phyloP scores from a whole-genome alignment of 768 basidiomycete genomes.

The Rossbeevera mucosa region DNA sequence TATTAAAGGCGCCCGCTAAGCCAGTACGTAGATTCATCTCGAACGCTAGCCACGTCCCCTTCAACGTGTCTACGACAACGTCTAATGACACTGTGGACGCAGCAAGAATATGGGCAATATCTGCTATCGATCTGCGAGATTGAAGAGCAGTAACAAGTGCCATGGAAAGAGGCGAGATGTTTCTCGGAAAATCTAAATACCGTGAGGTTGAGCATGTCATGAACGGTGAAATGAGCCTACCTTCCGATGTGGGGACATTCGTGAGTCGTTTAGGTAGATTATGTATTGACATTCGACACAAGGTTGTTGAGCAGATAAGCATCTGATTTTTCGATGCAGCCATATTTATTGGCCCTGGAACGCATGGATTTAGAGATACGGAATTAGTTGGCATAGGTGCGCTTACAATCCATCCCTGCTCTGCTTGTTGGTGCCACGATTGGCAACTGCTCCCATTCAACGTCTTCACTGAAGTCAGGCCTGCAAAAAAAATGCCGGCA shows the following conservation, averaged over 20 bases:
- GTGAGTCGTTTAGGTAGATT: conserved; percentile 36
- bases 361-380: neutral
- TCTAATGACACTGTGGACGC: conserved; percentile 36
- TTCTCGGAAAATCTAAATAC: conserved; percentile 28
- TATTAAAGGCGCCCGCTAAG: conserved; percentile 35
- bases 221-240: conserved; percentile 8
- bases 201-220: conserved; percentile 12
- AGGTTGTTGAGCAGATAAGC: conserved; percentile 51
- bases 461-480: conserved; percentile 48
- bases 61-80: conserved; percentile 45
- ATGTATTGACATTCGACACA: conserved; percentile 42
- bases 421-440: conserved; percentile 42
- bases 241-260: conserved; percentile 9
- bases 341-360: conserved; percentile 54
- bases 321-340: conserved; percentile 55
- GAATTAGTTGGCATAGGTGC: neutral
- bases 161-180: conserved; percentile 17
- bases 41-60: conserved; percentile 42
- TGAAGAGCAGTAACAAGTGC: conserved; percentile 41
- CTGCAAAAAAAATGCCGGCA: conserved; percentile 29
- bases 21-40: conserved; percentile 41
- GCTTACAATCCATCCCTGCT: conserved; percentile 50
- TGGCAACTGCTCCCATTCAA: conserved; percentile 44
- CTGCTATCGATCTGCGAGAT: conserved; percentile 49
- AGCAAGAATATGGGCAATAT: conserved; percentile 56